Evolutionary conservation across 2,329 filamentous ascomycete genomes (phyloP).

Genomic region (Botrytis fabae): DNA sequence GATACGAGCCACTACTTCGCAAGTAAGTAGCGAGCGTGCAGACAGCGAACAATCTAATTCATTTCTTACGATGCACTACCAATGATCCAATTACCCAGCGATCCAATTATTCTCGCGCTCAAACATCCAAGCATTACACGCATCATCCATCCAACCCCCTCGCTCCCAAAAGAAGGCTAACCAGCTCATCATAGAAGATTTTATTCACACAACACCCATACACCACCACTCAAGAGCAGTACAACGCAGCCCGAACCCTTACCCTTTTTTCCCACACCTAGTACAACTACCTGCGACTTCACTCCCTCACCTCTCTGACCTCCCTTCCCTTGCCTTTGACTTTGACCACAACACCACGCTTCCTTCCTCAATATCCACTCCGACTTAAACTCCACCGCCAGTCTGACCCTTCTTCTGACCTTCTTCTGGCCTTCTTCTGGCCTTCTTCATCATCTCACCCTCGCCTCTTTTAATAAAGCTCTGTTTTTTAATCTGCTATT

Average conservation of each 20-base stretch:
- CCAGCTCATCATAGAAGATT: conserved; percentile 5
- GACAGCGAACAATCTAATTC: neutral
- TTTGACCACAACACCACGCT: neutral
- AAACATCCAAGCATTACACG: neutral
- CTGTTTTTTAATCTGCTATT: neutral
- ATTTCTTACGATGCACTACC: neutral
- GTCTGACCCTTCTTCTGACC: conserved; percentile 13
- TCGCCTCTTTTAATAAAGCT: neutral
- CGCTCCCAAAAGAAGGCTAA: neutral
- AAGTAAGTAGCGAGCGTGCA: neutral
- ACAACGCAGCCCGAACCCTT: neutral
- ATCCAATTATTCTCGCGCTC: neutral
- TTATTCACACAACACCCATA: neutral
- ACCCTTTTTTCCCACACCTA: neutral
- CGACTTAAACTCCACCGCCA: conserved; percentile 12
- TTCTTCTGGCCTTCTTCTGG: conserved; percentile 7
- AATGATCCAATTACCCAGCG: too few species aligned
- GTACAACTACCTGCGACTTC: neutral
- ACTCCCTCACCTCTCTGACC: neutral
- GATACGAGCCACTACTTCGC: neutral
- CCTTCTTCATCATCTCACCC: conserved; percentile 1
- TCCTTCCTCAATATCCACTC: conserved; percentile 7
- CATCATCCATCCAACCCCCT: neutral
- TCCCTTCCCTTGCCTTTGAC: neutral
- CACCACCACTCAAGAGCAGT: neutral